Conservation (phyloP, 306 rosid species). For the Astragalus glycyphyllos region DNA sequence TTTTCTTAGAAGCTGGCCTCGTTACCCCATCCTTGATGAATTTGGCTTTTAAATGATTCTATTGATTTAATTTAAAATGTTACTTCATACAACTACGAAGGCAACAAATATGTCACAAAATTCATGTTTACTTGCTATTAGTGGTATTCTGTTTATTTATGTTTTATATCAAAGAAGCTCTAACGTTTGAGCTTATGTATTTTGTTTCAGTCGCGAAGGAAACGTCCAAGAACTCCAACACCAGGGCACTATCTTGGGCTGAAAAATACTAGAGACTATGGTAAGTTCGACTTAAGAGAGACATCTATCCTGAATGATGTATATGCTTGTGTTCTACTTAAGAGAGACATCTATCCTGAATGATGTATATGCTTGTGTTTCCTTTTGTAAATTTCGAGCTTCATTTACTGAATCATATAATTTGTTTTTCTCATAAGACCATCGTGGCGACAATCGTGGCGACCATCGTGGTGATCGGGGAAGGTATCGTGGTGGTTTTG, state of each 20-base stretch:
- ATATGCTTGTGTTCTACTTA: not conserved
- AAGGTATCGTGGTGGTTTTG: conserved; percentile 62
- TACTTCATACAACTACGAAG: conserved; percentile 4
- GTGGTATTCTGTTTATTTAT: conserved; percentile 21
- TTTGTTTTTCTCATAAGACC: conserved; percentile 14
- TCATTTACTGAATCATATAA: conserved; percentile 18
- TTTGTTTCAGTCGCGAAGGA: conserved; percentile 93
- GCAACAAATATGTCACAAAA: conserved; percentile 18
- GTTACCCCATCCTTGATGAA: conserved; percentile 25
- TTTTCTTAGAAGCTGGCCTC: conserved; percentile 37
- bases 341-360: not conserved
- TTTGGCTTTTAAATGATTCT: conserved; percentile 1
- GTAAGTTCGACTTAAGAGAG: conserved; percentile 48
- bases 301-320: conserved; percentile 1
- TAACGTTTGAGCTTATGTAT: conserved; percentile 43
- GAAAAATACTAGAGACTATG: conserved; percentile 85
- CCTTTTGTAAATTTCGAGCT: not conserved
- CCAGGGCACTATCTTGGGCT: conserved; percentile 98
- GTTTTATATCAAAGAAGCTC: conserved; percentile 24
- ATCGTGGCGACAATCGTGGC: not conserved
- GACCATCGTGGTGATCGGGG: conserved; percentile 60
- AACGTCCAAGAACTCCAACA: conserved; percentile 92
- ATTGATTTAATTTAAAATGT: not conserved
- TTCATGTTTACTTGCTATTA: conserved; percentile 19
- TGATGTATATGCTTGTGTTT: not conserved